Percentiles rank a stretch among this genome's conserved stretches.
These are phyloP conservation scores for Hypholoma fasciculare DNA, from an alignment of 768 basidiomycete genomes.

Conservation along the genomic window DNA sequence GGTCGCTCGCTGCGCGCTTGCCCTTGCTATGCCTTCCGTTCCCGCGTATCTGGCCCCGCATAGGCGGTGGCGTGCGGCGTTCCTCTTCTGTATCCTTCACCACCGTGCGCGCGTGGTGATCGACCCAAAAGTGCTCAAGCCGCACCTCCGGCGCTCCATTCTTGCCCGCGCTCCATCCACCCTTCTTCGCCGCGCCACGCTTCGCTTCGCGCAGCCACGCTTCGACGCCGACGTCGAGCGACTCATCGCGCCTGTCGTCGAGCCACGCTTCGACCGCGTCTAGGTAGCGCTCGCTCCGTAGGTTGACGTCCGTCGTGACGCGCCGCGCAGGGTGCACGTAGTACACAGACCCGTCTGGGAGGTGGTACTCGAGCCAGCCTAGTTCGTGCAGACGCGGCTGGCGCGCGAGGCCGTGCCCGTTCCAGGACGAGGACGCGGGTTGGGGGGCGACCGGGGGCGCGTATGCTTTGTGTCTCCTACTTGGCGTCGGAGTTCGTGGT, in stretches of 20 bases:
- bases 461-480: slow-evolving; percentile 6
- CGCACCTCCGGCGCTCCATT: slow-evolving; percentile 32
- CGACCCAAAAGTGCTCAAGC: slow-evolving; percentile 55
- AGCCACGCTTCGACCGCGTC: slow-evolving; percentile 51
- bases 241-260: slow-evolving; percentile 29
- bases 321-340: slow-evolving; percentile 64
- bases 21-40: slow-evolving; percentile 21
- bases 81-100: slow-evolving; percentile 15
- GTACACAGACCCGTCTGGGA: slow-evolving; percentile 75
- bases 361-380: slow-evolving; percentile 75
- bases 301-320: slow-evolving; percentile 70
- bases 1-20: slow-evolving; percentile 8
- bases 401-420: slow-evolving; percentile 18
- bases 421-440: slow-evolving; percentile 15
- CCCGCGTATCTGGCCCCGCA: slow-evolving; percentile 29
- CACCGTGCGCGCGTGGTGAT: slow-evolving; percentile 60
- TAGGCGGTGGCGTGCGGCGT: slow-evolving; percentile 17
- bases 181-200: not conserved
- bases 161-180: slow-evolving; percentile 20
- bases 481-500: slow-evolving; percentile 15
- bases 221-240: slow-evolving; percentile 43
- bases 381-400: slow-evolving; percentile 36
- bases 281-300: slow-evolving; percentile 53
- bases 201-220: slow-evolving; percentile 57
- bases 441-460: slow-evolving; percentile 10